phyloP scores from a whole-genome alignment of 768 basidiomycete species.

The Cubamyces sp. region DNA sequence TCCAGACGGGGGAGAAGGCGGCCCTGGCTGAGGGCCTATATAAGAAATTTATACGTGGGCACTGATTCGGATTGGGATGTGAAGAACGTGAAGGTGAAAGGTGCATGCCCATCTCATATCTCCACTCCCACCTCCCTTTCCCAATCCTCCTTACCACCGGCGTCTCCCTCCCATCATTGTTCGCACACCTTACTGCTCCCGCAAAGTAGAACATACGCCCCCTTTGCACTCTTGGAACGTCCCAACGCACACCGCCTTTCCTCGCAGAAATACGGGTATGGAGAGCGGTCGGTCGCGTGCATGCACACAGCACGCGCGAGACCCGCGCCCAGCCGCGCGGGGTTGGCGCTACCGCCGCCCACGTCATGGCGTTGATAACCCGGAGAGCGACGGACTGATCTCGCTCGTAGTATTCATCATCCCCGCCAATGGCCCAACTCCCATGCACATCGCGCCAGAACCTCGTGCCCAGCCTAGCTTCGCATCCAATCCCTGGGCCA shows the following conservation, averaged over 20 bases:
- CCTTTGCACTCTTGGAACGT: neutral
- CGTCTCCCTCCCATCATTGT: neutral
- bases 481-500: neutral
- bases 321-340: neutral
- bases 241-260: neutral
- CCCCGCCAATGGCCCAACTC: neutral
- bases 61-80: conserved; percentile 31
- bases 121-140: neutral
- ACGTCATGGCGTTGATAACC: conserved; percentile 24
- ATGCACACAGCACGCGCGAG: neutral
- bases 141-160: neutral
- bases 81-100: conserved; percentile 27
- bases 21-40: conserved; percentile 5
- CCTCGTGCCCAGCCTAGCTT: conserved; percentile 1
- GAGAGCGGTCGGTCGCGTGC: conserved; percentile 1
- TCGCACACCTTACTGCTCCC: too few species aligned
- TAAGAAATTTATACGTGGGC: conserved; percentile 32
- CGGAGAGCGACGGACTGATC: conserved; percentile 17
- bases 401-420: neutral
- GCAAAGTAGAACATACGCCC: too few species aligned
- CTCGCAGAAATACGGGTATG: conserved; percentile 5
- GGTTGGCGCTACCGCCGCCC: conserved; percentile 6
- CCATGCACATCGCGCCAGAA: neutral
- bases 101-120: neutral
- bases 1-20: conserved; percentile 22